Evolutionary conservation across 345 rosid genomes (phyloP).

Genomic region (Sonneratia caseolaris): DNA sequence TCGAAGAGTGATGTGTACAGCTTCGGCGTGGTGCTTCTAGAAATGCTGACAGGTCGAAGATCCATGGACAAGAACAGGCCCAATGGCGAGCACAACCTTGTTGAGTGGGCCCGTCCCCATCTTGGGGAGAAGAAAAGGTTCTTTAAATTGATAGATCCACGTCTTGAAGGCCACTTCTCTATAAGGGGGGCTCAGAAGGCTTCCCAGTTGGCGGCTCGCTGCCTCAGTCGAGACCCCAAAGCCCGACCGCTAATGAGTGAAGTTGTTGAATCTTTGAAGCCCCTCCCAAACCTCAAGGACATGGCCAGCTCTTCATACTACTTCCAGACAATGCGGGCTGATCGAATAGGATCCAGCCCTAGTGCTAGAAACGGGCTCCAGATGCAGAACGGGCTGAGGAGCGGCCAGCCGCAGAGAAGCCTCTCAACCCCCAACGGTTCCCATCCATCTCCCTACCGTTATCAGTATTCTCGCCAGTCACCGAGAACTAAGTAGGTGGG

Average conservation of each 20-base stretch:
- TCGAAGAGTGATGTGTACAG: constrained; percentile 45
- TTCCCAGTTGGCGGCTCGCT: constrained; percentile 39
- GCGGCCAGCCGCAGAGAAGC: constrained; percentile 17
- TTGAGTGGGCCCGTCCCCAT: constrained; percentile 43
- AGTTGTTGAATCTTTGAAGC: constrained; percentile 34
- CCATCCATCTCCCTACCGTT: constrained; percentile 61
- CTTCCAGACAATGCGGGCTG: constrained; percentile 23
- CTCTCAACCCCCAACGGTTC: constrained; percentile 64
- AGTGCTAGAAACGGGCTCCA: constrained; percentile 17
- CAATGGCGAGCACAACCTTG: constrained; percentile 41
- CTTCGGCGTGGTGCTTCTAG: constrained; percentile 41
- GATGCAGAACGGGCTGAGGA: constrained; percentile 13
- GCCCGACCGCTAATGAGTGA: constrained; percentile 43
- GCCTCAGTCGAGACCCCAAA: constrained; percentile 42
- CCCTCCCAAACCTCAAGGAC: constrained; percentile 36
- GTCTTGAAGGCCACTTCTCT: constrained; percentile 41
- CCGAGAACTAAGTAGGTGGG: constrained; percentile 46
- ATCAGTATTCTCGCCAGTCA: constrained; percentile 48
- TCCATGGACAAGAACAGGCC: constrained; percentile 45
- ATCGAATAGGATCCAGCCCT: constrained; percentile 13
- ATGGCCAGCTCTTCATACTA: constrained; percentile 44
- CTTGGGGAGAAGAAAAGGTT: constrained; percentile 34
- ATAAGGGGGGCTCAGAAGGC: constrained; percentile 42
- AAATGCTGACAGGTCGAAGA: constrained; percentile 40
- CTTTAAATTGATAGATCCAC: constrained; percentile 33